Conservation (phyloP, 2,329 filamentous ascomycete species). For the Colletotrichum chlorophyti region DNA sequence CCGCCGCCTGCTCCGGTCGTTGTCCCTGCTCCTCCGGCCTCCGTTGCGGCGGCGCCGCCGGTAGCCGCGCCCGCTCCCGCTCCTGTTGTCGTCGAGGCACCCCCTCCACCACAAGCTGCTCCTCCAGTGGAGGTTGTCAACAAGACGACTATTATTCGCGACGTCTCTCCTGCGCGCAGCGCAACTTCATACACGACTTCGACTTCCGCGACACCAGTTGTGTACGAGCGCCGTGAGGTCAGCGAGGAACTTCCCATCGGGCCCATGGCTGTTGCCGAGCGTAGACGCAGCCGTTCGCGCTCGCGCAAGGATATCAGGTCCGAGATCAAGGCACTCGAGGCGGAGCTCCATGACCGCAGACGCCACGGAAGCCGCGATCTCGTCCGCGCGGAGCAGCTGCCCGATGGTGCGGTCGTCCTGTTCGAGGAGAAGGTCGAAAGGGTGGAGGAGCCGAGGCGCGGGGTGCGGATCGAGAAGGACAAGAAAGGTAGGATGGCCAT, state of each 20-base stretch:
- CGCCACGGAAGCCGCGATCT: conserved; percentile 54
- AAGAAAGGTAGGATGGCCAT: conserved; percentile 95
- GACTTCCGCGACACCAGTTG: conserved; percentile 41
- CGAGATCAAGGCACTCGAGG: conserved; percentile 76
- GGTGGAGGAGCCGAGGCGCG: conserved; percentile 59
- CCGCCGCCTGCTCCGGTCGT: conserved; percentile 33
- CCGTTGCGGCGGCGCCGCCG: conserved; percentile 36
- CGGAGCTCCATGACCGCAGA: conserved; percentile 54
- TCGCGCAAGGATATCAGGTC: conserved; percentile 69
- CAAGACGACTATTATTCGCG: conserved; percentile 54
- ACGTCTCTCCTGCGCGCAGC: conserved; percentile 54
- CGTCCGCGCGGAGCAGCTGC: conserved; percentile 62
- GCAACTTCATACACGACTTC: conserved; percentile 40
- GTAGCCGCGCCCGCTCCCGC: conserved; percentile 38
- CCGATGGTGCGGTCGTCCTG: conserved; percentile 68
- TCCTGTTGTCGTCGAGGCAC: conserved; percentile 42
- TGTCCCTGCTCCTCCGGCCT: conserved; percentile 26
- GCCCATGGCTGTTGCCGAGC: conserved; percentile 47
- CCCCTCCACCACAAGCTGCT: conserved; percentile 37
- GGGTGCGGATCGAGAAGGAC: conserved; percentile 81
- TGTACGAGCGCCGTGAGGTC: conserved; percentile 47
- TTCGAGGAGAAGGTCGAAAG: conserved; percentile 67
- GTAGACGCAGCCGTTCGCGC: conserved; percentile 50
- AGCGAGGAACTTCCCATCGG: conserved; percentile 44
- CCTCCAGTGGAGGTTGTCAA: conserved; percentile 49